Base-by-base conservation (phyloP, 495 filamentous ascomycete species). In the Neurospora sp. region DNA sequence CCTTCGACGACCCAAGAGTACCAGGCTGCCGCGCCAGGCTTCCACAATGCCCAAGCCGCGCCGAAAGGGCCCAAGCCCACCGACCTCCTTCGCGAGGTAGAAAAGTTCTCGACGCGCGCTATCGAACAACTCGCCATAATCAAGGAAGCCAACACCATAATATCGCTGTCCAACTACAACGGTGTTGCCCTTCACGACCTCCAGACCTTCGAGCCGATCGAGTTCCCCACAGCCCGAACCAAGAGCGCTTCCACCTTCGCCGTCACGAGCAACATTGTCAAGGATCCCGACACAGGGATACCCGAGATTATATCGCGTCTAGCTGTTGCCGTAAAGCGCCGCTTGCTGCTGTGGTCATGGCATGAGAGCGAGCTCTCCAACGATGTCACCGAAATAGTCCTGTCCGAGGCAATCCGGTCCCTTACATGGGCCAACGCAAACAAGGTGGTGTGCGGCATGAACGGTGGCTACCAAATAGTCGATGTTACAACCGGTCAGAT, bases 111-210 rank as follows among this genome's bases (percentile, higher is more conserved):
- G 38, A 88, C 91, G 42, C 88, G 92, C 74, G 90, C 93, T 69
- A 90, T 98, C 70, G 94, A 97, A 77, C 94, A 98, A 84, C 90
- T 99, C 6, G 95, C 95, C 39, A 88, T 95, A 73, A 93, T 99
- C 75, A 98, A 98, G 76, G 96, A 97, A 82, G 93, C 93, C 42
- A 94, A 92, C 79, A 89, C 93, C 12, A 88, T 99, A 69, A 89
- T 99, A 62, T 96, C 94, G 5, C 86, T 99, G 70, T 93, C 93
- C 71, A 96, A 97, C 81, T 92, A 89, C 54, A 66, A 66, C 54
- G 89, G 93, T 80, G 90, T 99, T 76, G 91, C 91, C 49, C 89
- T 97, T 40, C 92, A 98, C 81, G 95, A 98, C 80, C 87, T 96
- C 20, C 90, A 96, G 76, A 92, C 86, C 46, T 98, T 95, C 79